Conservation (phyloP, 306 rosid species). For the Cicer judaicum region DNA sequence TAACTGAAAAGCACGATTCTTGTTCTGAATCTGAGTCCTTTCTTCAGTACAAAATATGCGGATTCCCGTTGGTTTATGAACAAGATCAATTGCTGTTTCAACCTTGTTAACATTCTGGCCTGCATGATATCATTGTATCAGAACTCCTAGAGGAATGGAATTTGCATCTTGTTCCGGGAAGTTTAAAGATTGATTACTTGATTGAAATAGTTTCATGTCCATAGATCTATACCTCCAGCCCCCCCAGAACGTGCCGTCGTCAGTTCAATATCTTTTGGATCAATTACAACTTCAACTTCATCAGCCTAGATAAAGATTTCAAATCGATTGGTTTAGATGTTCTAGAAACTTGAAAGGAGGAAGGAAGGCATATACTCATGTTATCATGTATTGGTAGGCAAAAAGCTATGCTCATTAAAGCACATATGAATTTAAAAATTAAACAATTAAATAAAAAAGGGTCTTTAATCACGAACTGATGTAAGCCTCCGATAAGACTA, state of each 20-base stretch:
- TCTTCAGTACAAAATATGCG: conserved; percentile 99
- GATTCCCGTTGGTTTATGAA: conserved; percentile 96
- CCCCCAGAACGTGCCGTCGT: conserved; percentile 97
- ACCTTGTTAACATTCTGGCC: conserved; percentile 99
- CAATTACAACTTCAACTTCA: conserved; percentile 93
- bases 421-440: conserved; percentile 10
- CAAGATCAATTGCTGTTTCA: conserved; percentile 95
- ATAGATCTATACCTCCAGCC: conserved; percentile 85
- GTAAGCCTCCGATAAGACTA: conserved; percentile 24
- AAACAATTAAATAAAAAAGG: conserved; percentile 15
- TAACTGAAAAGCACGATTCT: conserved; percentile 86
- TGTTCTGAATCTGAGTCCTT: conserved; percentile 91
- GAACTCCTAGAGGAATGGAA: conserved; percentile 34
- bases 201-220: conserved; percentile 21
- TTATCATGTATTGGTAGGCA: conserved; percentile 19
- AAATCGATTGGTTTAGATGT: conserved; percentile 40
- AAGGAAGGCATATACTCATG: conserved; percentile 28
- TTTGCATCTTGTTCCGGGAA: conserved; percentile 29
- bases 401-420: conserved; percentile 17
- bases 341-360: conserved; percentile 31
- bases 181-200: conserved; percentile 31
- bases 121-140: conserved; percentile 53
- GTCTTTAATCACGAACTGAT: conserved; percentile 29
- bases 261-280: conserved; percentile 95
- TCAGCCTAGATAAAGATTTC: conserved; percentile 69